Evolutionary conservation across 78 protist species (phyloP), one percentile per base, ranked within the genome.

Genomic region (Dictyostelium intermedium): DNA sequence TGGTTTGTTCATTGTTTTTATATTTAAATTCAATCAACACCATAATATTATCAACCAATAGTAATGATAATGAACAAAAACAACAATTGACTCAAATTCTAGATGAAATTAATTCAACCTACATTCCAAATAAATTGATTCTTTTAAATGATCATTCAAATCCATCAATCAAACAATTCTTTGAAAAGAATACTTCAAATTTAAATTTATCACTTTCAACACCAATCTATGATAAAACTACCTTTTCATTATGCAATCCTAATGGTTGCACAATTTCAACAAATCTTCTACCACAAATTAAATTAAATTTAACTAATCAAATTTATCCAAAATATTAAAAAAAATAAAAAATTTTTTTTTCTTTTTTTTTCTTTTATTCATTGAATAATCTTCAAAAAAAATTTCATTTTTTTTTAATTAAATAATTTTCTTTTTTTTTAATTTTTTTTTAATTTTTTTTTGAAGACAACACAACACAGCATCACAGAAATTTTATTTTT

Each of bases 121-220:
- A 45, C 13, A 39, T 91, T 10, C 95, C 95, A 35, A 79, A 82
- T 63, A 91, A 84, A 25, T 53, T 53, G 1, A 32, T 91, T 6
- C 23, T 69, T 11, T 25, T 82, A 20, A 45, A 72, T 41, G 77
- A 53, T 61, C 32, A 30, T 20, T 39, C 41, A 23, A 41, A 84
- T 35, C 37, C 14, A 35, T 7, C 25, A 18, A 60, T 32, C 8
- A 77, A 39, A 47, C 27, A 82, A 30, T 84, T 82, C 81, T 84
- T 91, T 66, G n/a, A 72, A 16, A 30, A 76, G 56, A 41, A 9
- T 25, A 81, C 70, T 39, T 23, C 53, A 47, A 89, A 41, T 27
- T n/a, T 34, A 23, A 27, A 14, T 41, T 45, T 69, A 3, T 5
- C 13, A 41, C 72, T 10, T 47, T 60, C 87, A 45, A 41, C 41